phyloP scores from a whole-genome alignment of 75 land plant genomes.

The Selaginella tamariscina region DNA sequence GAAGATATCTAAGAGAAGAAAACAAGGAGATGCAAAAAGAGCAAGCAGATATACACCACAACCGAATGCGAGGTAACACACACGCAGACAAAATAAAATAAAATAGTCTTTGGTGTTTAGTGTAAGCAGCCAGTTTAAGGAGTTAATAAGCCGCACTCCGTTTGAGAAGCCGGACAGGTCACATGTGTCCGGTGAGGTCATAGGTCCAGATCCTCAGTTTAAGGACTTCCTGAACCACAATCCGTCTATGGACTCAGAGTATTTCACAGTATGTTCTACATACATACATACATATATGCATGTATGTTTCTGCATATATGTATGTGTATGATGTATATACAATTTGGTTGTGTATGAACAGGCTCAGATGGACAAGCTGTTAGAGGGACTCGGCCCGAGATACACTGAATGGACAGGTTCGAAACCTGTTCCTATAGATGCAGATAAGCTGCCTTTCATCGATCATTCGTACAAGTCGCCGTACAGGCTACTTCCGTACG shows the following conservation, averaged over 20 bases:
- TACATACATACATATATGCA: too few species aligned
- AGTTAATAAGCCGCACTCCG: too few species aligned
- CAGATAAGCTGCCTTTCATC: slow-evolving; percentile 43
- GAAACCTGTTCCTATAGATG: slow-evolving; percentile 57
- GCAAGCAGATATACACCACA: background rate
- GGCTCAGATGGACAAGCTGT: slow-evolving; percentile 25
- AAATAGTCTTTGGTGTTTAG: too few species aligned
- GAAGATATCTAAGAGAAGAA: background rate
- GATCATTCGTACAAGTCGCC: slow-evolving; percentile 45
- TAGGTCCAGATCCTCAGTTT: background rate
- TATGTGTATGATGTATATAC: too few species aligned
- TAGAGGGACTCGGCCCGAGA: slow-evolving; percentile 55
- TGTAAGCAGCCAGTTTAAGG: too few species aligned
- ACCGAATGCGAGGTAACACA: background rate
- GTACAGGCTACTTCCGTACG: slow-evolving; percentile 48
- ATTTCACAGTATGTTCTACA: too few species aligned
- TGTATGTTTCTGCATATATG: too few species aligned
- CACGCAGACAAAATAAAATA: background rate
- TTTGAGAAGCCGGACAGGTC: background rate
- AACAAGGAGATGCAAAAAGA: background rate
- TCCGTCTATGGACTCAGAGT: background rate
- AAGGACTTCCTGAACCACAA: background rate
- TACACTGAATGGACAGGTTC: slow-evolving; percentile 52
- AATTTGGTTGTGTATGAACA: slow-evolving; percentile 21
- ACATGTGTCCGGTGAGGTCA: background rate